Evolutionary conservation across 306 rosid genomes (phyloP).

Genomic region (Dicorynia guianensis): DNA sequence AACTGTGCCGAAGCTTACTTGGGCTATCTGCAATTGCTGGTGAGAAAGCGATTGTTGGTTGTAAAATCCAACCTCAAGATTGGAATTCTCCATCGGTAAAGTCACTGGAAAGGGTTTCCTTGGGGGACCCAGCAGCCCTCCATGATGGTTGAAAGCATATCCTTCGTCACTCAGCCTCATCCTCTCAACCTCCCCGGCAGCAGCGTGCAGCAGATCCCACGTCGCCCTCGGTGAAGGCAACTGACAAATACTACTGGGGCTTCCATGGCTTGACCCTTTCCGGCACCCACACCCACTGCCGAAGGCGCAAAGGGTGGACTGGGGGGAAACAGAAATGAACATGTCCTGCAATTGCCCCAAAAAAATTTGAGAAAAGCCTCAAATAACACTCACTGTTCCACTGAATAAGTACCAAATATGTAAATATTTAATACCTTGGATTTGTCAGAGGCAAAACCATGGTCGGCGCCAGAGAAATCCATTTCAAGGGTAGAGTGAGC

Average conservation of each 20-base stretch:
- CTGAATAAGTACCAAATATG: neutral
- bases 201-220: constrained; percentile 76
- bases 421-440: constrained; percentile 33
- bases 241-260: constrained; percentile 54
- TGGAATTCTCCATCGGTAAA: constrained; percentile 30
- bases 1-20: constrained; percentile 42
- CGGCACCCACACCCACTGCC: constrained; percentile 59
- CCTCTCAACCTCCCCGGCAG: constrained; percentile 74
- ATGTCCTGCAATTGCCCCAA: constrained; percentile 33
- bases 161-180: constrained; percentile 54
- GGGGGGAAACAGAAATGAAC: constrained; percentile 59
- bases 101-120: constrained; percentile 47
- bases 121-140: constrained; percentile 38
- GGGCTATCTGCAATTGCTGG: constrained; percentile 57
- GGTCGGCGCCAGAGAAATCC: neutral
- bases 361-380: constrained; percentile 28
- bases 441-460: constrained; percentile 22
- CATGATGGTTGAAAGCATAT: constrained; percentile 26
- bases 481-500: constrained; percentile 47
- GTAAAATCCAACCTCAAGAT: constrained; percentile 40
- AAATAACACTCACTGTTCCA: neutral
- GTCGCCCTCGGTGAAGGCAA: constrained; percentile 48
- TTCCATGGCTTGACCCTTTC: constrained; percentile 63
- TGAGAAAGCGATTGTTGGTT: constrained; percentile 54
- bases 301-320: constrained; percentile 65